Conservation (phyloP, 176 grass and related monocot genomes). For the Eleusine coracana region DNA sequence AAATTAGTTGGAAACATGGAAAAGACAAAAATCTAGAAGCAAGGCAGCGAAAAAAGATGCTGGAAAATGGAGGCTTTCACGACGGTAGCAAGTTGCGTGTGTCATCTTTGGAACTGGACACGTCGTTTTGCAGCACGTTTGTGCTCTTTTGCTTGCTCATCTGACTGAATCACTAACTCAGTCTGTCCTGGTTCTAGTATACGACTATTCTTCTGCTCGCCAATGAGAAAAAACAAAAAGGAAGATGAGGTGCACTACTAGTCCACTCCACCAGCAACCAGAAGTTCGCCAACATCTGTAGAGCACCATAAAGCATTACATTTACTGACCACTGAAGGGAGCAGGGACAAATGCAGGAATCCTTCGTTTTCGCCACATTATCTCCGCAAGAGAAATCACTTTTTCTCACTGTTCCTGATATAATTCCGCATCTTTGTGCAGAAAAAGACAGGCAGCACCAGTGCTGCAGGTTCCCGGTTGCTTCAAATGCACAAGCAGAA, state of each 20-base stretch:
- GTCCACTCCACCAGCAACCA: not conserved
- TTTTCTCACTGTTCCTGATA: not conserved
- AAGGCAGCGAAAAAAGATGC: not conserved
- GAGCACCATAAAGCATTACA: not conserved
- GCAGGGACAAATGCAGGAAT: not conserved
- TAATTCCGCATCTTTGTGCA: not conserved
- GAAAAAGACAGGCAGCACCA: not conserved
- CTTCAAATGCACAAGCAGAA: constrained; percentile 9
- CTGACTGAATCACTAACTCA: not conserved
- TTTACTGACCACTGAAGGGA: not conserved
- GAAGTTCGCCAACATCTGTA: not conserved
- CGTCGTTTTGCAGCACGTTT: constrained; percentile 30
- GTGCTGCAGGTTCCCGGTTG: not conserved
- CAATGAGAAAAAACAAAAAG: not conserved
- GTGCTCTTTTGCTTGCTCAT: not conserved
- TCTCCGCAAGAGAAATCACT: not conserved
- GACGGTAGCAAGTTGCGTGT: not conserved
- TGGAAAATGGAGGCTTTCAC: not conserved
- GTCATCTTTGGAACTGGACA: not conserved
- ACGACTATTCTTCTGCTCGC: not conserved
- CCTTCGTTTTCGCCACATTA: not conserved
- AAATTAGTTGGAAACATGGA: not conserved
- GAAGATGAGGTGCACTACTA: not conserved
- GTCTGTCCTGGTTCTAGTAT: not conserved
- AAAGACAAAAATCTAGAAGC: not conserved